Evolutionary conservation across 495 filamentous ascomycete species (phyloP), one percentile per base, ranked within the genome.

Genomic region (Xylaria telfairii): DNA sequence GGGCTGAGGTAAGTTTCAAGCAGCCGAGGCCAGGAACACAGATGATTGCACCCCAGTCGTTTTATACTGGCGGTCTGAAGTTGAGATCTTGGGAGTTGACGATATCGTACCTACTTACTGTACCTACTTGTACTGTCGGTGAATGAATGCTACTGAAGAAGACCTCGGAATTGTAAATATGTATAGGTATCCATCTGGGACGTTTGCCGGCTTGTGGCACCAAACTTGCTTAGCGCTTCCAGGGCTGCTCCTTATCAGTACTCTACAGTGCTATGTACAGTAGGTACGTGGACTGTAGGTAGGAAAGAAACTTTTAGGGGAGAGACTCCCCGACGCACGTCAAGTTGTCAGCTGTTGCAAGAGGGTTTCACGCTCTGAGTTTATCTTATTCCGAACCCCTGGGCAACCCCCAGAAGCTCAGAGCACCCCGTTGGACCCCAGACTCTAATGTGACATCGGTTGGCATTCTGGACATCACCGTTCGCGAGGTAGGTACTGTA

Each of bases 1-100:
- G 65, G 65, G 65, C 65, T 67, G 65, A 67, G 49, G 7, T 39
- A 41, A 54, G 65, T 67, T 32, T 59, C 51, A 56, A 41, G 15
- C 37, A 42, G 3, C 65, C 37, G 39, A 57, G 26, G 37, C 51
- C 41, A 53, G 37, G 17, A 32, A 53, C 24, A 51, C 65, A 32
- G 15, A 39, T 21, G 19, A 56, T 57, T 46, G 4, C 30, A 28
- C 47, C 37, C 46, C 46, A 9, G 42, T 15, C 4, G 8, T 21
- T n/a, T 34, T 21, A 39, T 21, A 26, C 46, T 26, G 26, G 28
- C 30, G 15, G 10, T 39, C 57, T 12, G 24, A 51, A 32, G 62
- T 4, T 59, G 30, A 12, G 15, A 13, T 3, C 3, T 46, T n/a
- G n/a, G n/a, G n/a, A 37, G n/a, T 54, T 54, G 51, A 28, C 12